Conservation (phyloP, 331 rosid genomes). For the Rosa hybrid region DNA sequence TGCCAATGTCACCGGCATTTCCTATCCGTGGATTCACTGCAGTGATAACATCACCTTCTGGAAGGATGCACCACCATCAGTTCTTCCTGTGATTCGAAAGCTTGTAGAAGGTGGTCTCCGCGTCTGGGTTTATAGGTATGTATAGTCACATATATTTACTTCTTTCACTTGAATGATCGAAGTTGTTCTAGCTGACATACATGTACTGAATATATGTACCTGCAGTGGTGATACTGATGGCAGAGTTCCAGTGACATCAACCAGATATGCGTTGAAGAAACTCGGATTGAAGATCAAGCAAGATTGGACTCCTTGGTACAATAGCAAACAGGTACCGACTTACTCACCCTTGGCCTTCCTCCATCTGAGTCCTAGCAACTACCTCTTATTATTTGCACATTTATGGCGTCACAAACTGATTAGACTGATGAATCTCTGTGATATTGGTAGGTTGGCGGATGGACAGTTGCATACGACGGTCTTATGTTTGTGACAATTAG, state of each 20-base stretch:
- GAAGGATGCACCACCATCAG: slow-evolving; percentile 60
- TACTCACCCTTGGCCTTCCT: not conserved
- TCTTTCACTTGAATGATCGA: not conserved
- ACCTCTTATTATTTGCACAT: not conserved
- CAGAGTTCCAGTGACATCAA: slow-evolving; percentile 80
- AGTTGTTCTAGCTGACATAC: not conserved
- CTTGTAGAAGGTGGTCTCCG: slow-evolving; percentile 77
- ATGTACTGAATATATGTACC: not conserved
- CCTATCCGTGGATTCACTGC: slow-evolving; percentile 84
- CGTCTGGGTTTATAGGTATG: slow-evolving; percentile 78
- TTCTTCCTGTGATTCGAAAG: slow-evolving; percentile 70
- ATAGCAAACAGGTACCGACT: slow-evolving; percentile 47
- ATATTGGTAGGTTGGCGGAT: slow-evolving; percentile 69
- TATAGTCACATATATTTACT: not conserved
- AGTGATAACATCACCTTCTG: slow-evolving; percentile 49
- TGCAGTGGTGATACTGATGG: slow-evolving; percentile 86
- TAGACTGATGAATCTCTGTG: not conserved
- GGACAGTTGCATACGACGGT: slow-evolving; percentile 63
- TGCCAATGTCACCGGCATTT: slow-evolving; percentile 74
- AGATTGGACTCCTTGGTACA: slow-evolving; percentile 92
- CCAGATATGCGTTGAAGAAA: slow-evolving; percentile 68
- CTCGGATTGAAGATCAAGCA: slow-evolving; percentile 48
- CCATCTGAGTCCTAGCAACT: not conserved
- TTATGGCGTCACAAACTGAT: not conserved
- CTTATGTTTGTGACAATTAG: slow-evolving; percentile 67